Evolutionary conservation across 768 basidiomycete species (phyloP).

Genomic region (Suillus tomentosus): DNA sequence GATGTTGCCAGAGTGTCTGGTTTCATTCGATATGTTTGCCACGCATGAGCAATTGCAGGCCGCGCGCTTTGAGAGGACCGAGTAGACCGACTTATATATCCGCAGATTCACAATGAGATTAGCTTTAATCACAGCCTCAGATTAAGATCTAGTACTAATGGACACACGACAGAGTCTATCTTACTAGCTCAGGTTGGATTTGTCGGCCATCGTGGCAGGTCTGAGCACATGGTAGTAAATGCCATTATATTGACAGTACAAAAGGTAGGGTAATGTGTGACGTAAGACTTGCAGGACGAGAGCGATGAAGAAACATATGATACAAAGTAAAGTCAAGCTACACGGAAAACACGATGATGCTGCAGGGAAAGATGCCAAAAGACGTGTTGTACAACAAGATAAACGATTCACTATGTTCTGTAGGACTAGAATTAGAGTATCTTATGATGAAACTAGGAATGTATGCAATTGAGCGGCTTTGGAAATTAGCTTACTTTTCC

Average conservation of each 20-base stretch:
- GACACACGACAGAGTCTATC: neutral
- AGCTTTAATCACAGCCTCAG: conserved; percentile 6
- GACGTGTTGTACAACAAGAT: conserved; percentile 12
- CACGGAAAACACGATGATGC: conserved; percentile 7
- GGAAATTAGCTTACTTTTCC: conserved; percentile 18
- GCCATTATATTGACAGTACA: neutral
- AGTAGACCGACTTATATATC: neutral
- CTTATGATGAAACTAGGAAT: conserved; percentile 12
- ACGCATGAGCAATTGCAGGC: neutral
- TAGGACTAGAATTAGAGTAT: conserved; percentile 20
- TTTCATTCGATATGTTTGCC: neutral
- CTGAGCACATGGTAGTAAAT: neutral
- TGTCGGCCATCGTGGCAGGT: neutral
- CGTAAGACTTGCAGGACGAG: neutral
- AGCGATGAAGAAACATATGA: neutral
- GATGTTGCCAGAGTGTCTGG: neutral
- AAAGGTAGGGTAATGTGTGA: neutral
- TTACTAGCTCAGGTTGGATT: neutral
- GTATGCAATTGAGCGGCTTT: conserved; percentile 23
- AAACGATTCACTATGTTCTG: conserved; percentile 23
- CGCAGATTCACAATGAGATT: conserved; percentile 2
- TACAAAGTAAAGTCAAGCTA: conserved; percentile 8
- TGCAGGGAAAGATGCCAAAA: conserved; percentile 13
- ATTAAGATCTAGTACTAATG: conserved; percentile 5
- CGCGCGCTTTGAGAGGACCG: neutral